Base-by-base conservation (phyloP, 2,329 filamentous ascomycete species). In the Fusarium secorum region DNA sequence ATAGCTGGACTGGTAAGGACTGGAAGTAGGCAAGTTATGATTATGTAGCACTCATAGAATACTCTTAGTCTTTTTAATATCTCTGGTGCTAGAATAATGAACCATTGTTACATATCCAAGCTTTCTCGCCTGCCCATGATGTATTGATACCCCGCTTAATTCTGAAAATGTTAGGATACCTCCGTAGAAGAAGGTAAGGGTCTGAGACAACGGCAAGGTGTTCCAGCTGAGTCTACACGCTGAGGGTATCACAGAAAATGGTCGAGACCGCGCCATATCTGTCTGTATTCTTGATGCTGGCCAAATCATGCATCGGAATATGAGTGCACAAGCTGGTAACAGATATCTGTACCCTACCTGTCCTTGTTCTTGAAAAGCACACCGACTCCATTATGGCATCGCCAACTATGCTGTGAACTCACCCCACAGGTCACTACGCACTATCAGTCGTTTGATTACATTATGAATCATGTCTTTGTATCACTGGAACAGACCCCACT, bases 371-470 rank as follows among this genome's bases (percentile, higher is more conserved):
- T 14, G 17, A 14, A n/a, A 46, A 30, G 11, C 2, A 35, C 22
- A 56, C 39, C 18, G 38, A 55, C 17, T 45, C 38, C 28, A 44
- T 26, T 38, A 26, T 11, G 17, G 13, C 7, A 28, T 32, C 22
- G 7, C 17, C 14, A 13, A 17, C 7, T 7, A 33, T 46, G 10
- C 14, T 33, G 5, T 15, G 3, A 14, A 14, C 3, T 17, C 11
- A 13, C 18, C n/a, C 6, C 8, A 3, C 24, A n/a, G 1, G 15
- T 14, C 3, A 1, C 7, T 28, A 7, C 9, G 11, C 6, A 20
- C 22, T 33, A 14, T 24, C 30, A 11, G 22, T 48, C 22, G 18
- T 28, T 28, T 9, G 13, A 35, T 28, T 46, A 35, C 28, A 15
- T 14, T n/a, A 26, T 52, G 32, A 55, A 22, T 20, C 24, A 24